A percentile compares a stretch with the other conserved stretches of the same genome.
These are phyloP conservation scores for Alisma plantagoaquatica DNA, from an alignment of 106 monocot species.

Conservation along the genomic window DNA sequence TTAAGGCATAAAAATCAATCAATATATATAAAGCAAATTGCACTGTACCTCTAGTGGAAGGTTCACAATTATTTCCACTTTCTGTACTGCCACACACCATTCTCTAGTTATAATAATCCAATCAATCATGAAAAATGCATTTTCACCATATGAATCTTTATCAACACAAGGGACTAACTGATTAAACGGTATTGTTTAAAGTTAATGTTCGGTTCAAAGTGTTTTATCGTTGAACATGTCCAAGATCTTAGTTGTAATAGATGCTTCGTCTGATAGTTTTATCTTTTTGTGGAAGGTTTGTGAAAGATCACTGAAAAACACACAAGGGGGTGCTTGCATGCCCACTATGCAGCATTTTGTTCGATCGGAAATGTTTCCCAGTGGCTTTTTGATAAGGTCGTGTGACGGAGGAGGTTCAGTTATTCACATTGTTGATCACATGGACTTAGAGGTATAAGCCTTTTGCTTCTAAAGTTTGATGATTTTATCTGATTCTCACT, in stretches of 20 bases:
- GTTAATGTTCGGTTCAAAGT: too few relatives aligned
- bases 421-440: constrained; percentile 72
- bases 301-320: constrained; percentile 61
- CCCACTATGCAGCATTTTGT: constrained; percentile 46
- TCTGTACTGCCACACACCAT: too few relatives aligned
- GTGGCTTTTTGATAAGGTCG: constrained; percentile 59
- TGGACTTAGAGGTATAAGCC: constrained; percentile 47
- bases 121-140: too few relatives aligned
- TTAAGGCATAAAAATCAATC: too few relatives aligned
- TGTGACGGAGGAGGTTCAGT: constrained; percentile 65
- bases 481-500: constrained; percentile 1
- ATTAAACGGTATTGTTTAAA: too few relatives aligned
- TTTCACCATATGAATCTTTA: too few relatives aligned
- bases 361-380: constrained; percentile 58
- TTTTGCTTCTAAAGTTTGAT: background rate
- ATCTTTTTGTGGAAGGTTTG: constrained; percentile 29
- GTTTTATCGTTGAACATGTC: too few relatives aligned
- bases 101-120: too few relatives aligned
- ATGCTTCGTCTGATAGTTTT: background rate
- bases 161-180: too few relatives aligned
- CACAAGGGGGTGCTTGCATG: constrained; percentile 58
- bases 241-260: background rate
- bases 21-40: too few relatives aligned
- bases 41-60: too few relatives aligned
- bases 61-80: too few relatives aligned